These are phyloP conservation scores for Hypsizygus ulmarius DNA, from an alignment of 1,284 basidiomycete species.

Conservation along the genomic window DNA sequence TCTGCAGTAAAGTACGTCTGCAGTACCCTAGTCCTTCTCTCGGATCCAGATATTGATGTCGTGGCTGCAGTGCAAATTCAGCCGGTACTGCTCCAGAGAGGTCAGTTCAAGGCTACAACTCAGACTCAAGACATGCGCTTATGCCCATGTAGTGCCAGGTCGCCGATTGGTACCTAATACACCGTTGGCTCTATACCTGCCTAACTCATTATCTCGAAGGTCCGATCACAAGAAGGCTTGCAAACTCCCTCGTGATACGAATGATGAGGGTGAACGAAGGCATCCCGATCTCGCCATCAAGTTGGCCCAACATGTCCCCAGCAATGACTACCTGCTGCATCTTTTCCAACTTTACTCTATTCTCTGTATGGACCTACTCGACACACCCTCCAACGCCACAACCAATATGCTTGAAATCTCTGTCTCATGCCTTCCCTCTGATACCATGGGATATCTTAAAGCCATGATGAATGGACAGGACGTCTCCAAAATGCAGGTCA, in stretches of 20 bases:
- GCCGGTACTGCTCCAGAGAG: conserved; percentile 10
- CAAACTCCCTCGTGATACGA: conserved; percentile 1
- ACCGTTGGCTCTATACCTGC: background rate
- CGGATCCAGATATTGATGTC: background rate
- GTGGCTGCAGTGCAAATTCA: conserved; percentile 8
- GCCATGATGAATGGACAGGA: conserved; percentile 5
- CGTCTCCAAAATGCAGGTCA: conserved; percentile 5
- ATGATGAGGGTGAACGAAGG: background rate
- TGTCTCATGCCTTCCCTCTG: conserved; percentile 2
- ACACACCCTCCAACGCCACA: background rate
- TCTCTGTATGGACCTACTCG: conserved; percentile 9
- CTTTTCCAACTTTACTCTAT: conserved; percentile 10
- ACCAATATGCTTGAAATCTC: conserved; percentile 9
- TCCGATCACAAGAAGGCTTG: conserved; percentile 10
- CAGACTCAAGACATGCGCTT: background rate
- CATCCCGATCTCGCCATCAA: conserved; percentile 9
- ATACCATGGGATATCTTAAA: conserved; percentile 6
- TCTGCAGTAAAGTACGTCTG: conserved; percentile 4
- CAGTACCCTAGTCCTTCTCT: too few relatives aligned
- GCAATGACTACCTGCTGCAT: conserved; percentile 9
- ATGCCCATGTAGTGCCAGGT: conserved; percentile 6
- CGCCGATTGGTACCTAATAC: conserved; percentile 4
- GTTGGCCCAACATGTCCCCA: conserved; percentile 4
- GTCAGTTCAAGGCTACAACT: background rate
- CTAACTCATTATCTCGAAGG: background rate